Base-by-base conservation (phyloP, 352 stramenopile species). In the Globisporangium yorkense region DNA sequence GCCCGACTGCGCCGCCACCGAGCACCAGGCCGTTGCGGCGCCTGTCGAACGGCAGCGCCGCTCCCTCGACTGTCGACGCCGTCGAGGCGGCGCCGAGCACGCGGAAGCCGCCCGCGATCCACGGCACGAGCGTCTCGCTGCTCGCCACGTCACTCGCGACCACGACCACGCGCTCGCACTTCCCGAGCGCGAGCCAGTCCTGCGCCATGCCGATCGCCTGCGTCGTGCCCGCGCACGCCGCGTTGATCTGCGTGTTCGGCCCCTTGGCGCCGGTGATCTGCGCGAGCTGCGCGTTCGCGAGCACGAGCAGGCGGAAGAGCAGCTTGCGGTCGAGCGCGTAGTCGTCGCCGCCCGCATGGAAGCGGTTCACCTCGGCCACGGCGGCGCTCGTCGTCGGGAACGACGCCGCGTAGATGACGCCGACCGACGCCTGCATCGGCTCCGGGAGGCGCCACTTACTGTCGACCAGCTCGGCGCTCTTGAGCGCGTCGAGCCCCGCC, bases 181-280 rank as follows among this genome's bases (percentile, higher is more conserved):
- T 86, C 46, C 92, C 89, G 31, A 90, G 80, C 47, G 82, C 77
- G 39, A 99, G 84, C 92, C 97, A 98, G 65, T 99, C 95, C 62
- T 97, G 88, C 29, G 92, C 93, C 72, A 98, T 84, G 15, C 78
- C 88, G 60, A 98, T 83, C 29, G 88, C 89, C 53, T 96, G 88
- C 6, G 94, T 97, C 45, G 92, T 97, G 47, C 96, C 94, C 46
- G 94, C 94, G 72, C 96, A 99, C 8, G 96, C 96, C 2, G 94
- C 94, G 72, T 99, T 99, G 5, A 93, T 93, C 65, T 99, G 96
- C 40, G 94, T 98, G 67, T 99, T 99, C 1, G 96, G 95, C 21
- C 96, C 96, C 50, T 84, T 75, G 37, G 93, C 97, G 47, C 94
- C 94, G 10, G 87, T 94, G 55, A 98, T 79, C 71, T 99, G 96